Evolutionary conservation across 1,284 basidiomycete species (phyloP).

Genomic region (Butyriboletus appendiculatus): DNA sequence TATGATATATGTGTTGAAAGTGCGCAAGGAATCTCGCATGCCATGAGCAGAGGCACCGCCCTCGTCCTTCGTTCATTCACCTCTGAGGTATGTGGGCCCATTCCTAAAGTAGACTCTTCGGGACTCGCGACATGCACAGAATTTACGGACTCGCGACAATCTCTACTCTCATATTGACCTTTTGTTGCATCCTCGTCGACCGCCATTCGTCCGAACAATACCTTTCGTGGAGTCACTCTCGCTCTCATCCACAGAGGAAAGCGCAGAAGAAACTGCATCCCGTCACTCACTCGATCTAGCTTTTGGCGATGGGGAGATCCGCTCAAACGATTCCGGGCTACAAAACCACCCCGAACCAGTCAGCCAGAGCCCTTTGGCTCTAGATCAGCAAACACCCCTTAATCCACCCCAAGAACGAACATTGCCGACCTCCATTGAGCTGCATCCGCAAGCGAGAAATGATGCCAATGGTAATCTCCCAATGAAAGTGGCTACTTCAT

Average conservation of each 20-base stretch:
- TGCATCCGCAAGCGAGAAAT: neutral
- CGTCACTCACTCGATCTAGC: slow-evolving; percentile 45
- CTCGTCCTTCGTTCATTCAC: slow-evolving; percentile 47
- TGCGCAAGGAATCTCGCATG: slow-evolving; percentile 52
- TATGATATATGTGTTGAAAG: slow-evolving; percentile 50
- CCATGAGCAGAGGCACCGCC: slow-evolving; percentile 59
- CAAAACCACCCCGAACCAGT: neutral
- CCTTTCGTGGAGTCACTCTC: slow-evolving; percentile 64
- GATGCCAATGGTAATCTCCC: neutral
- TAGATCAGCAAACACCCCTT: neutral
- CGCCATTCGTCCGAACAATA: slow-evolving; percentile 68
- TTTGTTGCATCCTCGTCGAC: slow-evolving; percentile 73
- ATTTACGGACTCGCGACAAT: slow-evolving; percentile 14
- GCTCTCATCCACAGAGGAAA: slow-evolving; percentile 61
- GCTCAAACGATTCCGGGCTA: neutral
- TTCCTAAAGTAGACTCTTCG: neutral
- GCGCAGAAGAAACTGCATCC: slow-evolving; percentile 54
- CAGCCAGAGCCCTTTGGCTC: slow-evolving; percentile 1
- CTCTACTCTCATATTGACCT: slow-evolving; percentile 54
- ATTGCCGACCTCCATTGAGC: neutral
- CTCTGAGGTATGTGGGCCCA: slow-evolving; percentile 26
- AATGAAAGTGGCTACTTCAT: neutral
- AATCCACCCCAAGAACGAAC: slow-evolving; percentile 1
- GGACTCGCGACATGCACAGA: slow-evolving; percentile 15
- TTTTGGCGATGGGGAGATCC: slow-evolving; percentile 5